phyloP scores from a whole-genome alignment of 2,329 filamentous ascomycete species.

The Aspergillus ustus region DNA sequence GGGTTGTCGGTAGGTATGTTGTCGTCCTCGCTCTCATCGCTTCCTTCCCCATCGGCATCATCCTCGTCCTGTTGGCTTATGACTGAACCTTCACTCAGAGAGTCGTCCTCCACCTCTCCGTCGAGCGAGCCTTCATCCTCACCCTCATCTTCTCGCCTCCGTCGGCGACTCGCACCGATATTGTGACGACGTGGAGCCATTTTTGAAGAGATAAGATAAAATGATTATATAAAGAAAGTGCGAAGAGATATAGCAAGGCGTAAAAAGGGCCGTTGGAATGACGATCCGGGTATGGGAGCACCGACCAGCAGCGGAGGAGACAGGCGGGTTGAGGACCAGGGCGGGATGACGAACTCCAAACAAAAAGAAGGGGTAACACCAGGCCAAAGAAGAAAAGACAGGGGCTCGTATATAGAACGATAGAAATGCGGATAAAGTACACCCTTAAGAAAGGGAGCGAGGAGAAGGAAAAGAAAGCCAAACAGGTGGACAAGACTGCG shows the following conservation, averaged over 20 bases:
- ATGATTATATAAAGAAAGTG: slow-evolving; percentile 5
- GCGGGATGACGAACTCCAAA: slow-evolving; percentile 21
- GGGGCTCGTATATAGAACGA: slow-evolving; percentile 2
- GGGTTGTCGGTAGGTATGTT: slow-evolving; percentile 42
- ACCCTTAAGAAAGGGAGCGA: slow-evolving; percentile 28
- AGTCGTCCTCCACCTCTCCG: slow-evolving; percentile 62
- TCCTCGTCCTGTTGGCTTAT: slow-evolving; percentile 63
- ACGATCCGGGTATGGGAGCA: slow-evolving; percentile 21
- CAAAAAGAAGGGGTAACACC: slow-evolving; percentile 24
- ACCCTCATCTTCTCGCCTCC: slow-evolving; percentile 53
- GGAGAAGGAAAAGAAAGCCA: slow-evolving; percentile 23
- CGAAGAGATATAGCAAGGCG: neutral
- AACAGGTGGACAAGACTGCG: slow-evolving; percentile 18
- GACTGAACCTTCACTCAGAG: slow-evolving; percentile 64
- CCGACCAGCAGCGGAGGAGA: slow-evolving; percentile 28
- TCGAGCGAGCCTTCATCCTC: slow-evolving; percentile 55
- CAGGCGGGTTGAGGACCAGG: slow-evolving; percentile 25
- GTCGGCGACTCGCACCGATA: slow-evolving; percentile 50
- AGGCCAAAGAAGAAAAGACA: slow-evolving; percentile 10
- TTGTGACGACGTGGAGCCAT: slow-evolving; percentile 52
- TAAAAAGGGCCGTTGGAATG: slow-evolving; percentile 6
- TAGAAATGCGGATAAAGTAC: slow-evolving; percentile 17
- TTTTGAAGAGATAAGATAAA: slow-evolving; percentile 12
- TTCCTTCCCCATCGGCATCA: slow-evolving; percentile 63
- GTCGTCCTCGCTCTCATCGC: slow-evolving; percentile 59